A percentile compares a stretch with the other conserved stretches of the same genome.
These are phyloP conservation scores for Saccharomyces mikatae DNA, from an alignment of 805 yeast genomes.

Conservation along the genomic window DNA sequence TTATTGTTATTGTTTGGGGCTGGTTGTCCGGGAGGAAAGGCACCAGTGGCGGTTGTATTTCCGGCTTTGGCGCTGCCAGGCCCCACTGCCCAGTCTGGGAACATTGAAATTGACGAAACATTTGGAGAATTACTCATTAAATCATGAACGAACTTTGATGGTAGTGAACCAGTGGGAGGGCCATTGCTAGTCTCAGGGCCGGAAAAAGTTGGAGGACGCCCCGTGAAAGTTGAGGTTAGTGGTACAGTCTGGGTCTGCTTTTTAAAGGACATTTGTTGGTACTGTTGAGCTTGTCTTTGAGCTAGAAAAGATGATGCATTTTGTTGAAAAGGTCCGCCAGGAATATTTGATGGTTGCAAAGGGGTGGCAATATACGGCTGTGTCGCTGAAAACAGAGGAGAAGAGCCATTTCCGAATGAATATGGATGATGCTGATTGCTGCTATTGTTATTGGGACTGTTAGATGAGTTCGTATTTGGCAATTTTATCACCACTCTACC, in stretches of 20 bases:
- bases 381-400: conserved; percentile 24
- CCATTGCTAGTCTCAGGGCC: conserved; percentile 8
- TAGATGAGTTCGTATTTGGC: not conserved
- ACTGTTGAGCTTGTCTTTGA: conserved; percentile 10
- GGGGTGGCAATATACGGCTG: conserved; percentile 32
- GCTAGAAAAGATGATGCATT: not conserved
- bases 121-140: conserved; percentile 28
- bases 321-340: conserved; percentile 3
- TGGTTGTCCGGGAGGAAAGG: not conserved
- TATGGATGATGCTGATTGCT: conserved; percentile 3
- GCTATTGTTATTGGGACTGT: not conserved
- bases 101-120: conserved; percentile 23
- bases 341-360: conserved; percentile 13
- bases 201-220: conserved; percentile 9
- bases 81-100: conserved; percentile 28
- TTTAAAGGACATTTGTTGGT: conserved; percentile 14
- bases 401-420: conserved; percentile 16
- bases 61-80: conserved; percentile 9
- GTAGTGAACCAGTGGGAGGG: conserved; percentile 24
- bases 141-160: conserved; percentile 30
- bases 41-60: conserved; percentile 1
- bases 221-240: not conserved
- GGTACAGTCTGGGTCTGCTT: not conserved
- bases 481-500: not conserved
- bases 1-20: not conserved